phyloP scores from a whole-genome alignment of 345 rosid species.

The Arabis hirsuta region DNA sequence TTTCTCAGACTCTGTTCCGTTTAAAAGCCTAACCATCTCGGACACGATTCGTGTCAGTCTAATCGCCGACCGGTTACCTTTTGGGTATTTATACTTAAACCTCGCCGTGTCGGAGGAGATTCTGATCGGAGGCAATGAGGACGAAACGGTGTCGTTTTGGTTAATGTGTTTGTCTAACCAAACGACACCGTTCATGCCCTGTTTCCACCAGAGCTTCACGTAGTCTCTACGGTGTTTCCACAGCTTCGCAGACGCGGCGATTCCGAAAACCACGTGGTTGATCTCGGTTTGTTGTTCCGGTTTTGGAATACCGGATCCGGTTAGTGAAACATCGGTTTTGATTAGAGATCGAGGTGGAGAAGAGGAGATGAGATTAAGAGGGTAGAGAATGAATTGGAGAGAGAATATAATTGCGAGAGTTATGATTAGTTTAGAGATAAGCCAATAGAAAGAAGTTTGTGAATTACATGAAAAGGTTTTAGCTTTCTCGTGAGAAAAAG shows the following conservation, averaged over 20 bases:
- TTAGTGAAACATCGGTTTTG: conserved; percentile 13
- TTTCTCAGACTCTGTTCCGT: conserved; percentile 45
- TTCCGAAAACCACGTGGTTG: conserved; percentile 70
- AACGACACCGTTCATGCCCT: conserved; percentile 64
- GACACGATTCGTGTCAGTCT: conserved; percentile 71
- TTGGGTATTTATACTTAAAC: conserved; percentile 52
- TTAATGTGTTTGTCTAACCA: conserved; percentile 62
- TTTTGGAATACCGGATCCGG: neutral
- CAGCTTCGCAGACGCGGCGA: conserved; percentile 65
- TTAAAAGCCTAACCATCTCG: conserved; percentile 58
- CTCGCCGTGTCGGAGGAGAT: conserved; percentile 58
- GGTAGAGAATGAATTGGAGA: conserved; percentile 33
- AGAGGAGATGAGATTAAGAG: conserved; percentile 15
- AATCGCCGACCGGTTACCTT: conserved; percentile 64
- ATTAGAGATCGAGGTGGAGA: conserved; percentile 14
- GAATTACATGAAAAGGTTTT: conserved; percentile 28
- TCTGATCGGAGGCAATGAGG: conserved; percentile 50
- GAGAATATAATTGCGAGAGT: conserved; percentile 29
- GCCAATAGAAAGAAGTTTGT: conserved; percentile 17
- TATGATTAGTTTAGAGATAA: conserved; percentile 14
- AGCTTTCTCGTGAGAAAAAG: conserved; percentile 5
- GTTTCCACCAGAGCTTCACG: conserved; percentile 77
- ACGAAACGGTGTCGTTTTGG: conserved; percentile 35
- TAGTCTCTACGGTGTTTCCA: conserved; percentile 71
- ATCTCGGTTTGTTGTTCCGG: conserved; percentile 47